Conservation (phyloP, 2,329 filamentous ascomycete genomes). For the Apiospora phragmitis region DNA sequence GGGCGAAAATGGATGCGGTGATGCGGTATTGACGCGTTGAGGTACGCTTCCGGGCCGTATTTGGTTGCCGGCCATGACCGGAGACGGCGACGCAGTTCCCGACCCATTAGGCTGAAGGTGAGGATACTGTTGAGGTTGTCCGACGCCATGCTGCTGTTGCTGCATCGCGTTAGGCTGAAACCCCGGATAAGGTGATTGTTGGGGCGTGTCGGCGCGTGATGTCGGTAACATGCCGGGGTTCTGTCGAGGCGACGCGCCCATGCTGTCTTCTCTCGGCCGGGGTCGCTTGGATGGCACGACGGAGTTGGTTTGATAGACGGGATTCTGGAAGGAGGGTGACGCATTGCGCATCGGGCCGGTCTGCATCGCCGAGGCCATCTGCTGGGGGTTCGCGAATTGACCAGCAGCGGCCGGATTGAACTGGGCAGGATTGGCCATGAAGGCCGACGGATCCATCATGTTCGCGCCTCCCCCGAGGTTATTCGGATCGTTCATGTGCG, state of each 20-base stretch:
- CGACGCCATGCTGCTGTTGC: conserved; percentile 27
- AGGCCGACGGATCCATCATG: conserved; percentile 68
- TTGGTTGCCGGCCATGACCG: conserved; percentile 80
- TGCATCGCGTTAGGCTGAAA: conserved; percentile 67
- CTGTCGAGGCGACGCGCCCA: conserved; percentile 78
- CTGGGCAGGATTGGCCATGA: conserved; percentile 59
- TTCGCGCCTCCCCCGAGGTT: conserved; percentile 35
- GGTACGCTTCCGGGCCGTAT: conserved; percentile 69
- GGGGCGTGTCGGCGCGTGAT: conserved; percentile 90
- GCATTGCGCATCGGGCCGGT: conserved; percentile 83
- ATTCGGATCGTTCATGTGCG: conserved; percentile 64
- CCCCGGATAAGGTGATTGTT: conserved; percentile 67
- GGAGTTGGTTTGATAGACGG: conserved; percentile 79
- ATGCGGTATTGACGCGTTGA: conserved; percentile 85
- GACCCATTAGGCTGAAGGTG: conserved; percentile 82
- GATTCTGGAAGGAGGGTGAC: conserved; percentile 76
- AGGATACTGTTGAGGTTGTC: conserved; percentile 67
- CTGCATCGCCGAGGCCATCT: conserved; percentile 64
- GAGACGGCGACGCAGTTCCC: conserved; percentile 85
- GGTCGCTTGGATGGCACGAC: conserved; percentile 90
- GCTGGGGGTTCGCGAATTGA: conserved; percentile 58
- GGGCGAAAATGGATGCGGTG: conserved; percentile 87
- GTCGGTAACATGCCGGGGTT: conserved; percentile 72
- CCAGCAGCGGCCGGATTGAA: conserved; percentile 56
- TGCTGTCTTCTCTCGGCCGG: conserved; percentile 78